Evolutionary conservation across 2,329 filamentous ascomycete genomes (phyloP).

Genomic region (Xylariaceae sp.): DNA sequence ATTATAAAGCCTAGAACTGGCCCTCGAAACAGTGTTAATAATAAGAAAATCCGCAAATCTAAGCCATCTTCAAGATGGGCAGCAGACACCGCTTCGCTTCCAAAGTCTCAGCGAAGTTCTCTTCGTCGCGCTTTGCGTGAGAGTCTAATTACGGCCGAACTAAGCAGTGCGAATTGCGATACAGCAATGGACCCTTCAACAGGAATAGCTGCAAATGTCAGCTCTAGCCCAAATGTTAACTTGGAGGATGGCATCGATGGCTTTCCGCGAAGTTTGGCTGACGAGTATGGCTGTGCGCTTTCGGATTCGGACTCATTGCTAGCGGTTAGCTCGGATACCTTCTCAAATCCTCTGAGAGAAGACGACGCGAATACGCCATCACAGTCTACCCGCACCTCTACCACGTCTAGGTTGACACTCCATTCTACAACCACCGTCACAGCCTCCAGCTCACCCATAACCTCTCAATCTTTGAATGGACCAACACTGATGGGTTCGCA

Average conservation of each 20-base stretch:
- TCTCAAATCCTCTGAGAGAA: not conserved
- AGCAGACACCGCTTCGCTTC: not conserved
- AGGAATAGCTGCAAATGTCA: not conserved
- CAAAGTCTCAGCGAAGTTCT: constrained; percentile 15
- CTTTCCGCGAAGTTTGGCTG: not conserved
- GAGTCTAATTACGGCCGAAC: not conserved
- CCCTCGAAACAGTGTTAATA: not conserved
- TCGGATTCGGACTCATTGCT: not conserved
- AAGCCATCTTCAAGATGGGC: not conserved
- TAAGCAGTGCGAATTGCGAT: not conserved
- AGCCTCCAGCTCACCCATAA: not conserved
- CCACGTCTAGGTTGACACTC: not conserved
- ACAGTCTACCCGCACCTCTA: not conserved
- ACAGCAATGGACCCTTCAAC: not conserved
- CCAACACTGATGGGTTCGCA: not conserved
- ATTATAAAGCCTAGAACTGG: not conserved
- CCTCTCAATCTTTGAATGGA: not conserved
- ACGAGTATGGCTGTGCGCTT: not conserved
- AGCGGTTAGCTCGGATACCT: not conserved
- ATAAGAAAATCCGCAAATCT: not conserved
- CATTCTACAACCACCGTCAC: not conserved
- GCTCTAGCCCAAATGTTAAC: not conserved
- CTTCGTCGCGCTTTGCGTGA: constrained; percentile 17
- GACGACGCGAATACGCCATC: not conserved
- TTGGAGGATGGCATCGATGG: not conserved